Evolutionary conservation across 768 basidiomycete genomes (phyloP), one percentile per base, ranked within the genome.

Genomic region (Cubamyces lactineus): DNA sequence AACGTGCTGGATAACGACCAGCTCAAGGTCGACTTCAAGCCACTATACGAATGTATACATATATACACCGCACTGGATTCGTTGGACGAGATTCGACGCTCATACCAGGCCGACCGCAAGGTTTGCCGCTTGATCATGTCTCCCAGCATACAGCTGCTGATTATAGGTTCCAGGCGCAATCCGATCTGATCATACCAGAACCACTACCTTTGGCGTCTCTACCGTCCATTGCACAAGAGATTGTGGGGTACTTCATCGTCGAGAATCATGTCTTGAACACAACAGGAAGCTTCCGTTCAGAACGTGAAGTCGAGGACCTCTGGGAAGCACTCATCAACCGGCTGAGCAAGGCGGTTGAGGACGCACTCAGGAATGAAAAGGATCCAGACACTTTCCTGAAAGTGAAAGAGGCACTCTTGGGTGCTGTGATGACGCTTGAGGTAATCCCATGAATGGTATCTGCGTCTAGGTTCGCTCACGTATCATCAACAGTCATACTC

Each of bases 41-140:
- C 96, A 13, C 76, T 99, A 13, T 96, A 94, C 68, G 93, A 98
- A 75, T 96, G 94, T 73, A 95, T 99, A 53, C 97, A 97, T 69
- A 98, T 98, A 63, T 96, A 98, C 74, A 86, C 90, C 59, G 86
- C 94, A 5, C 80, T 99, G 21, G 93, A 96, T 71, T 88, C 89
- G n/a, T 81, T 96, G 40, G 89, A 91, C 43, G 95, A 96, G 66
- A 81, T 98, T 11, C 93, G 94, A 58, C 84, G 83, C 55, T 96
- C 89, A 34, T 99, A 98, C 69, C 96, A 98, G 76, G 93, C 92
- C n/a, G 97, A 99, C 74, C 85, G 97, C 70, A 94, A 96, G 81
- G 94, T 88, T 69, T 40, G 73, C 59, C 13, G 28, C 48, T n/a
- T 19, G 9, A 17, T 6, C 50, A 13, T n/a, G 13, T 39, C 26